Evolutionary conservation across 306 rosid species (phyloP).

Genomic region (Fragaria nilgerrensis): DNA sequence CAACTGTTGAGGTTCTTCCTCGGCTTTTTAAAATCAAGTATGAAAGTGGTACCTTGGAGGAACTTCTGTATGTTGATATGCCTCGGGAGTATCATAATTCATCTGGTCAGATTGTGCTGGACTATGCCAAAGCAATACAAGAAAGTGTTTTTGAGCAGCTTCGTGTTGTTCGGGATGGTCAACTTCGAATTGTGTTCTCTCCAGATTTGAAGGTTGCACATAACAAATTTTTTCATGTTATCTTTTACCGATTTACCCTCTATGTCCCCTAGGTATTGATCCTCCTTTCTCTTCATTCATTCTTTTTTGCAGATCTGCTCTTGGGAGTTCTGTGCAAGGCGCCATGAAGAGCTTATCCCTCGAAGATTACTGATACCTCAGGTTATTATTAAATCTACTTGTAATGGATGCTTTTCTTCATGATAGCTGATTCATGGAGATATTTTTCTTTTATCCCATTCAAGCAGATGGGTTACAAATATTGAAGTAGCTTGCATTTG

Average conservation of each 20-base stretch:
- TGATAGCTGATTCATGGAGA: conserved; percentile 8
- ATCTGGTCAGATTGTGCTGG: conserved; percentile 93
- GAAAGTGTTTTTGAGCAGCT: conserved; percentile 99
- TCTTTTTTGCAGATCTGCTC: conserved; percentile 72
- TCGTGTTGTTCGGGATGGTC: conserved; percentile 99
- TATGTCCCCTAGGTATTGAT: conserved; percentile 10
- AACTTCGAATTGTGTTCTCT: conserved; percentile 91
- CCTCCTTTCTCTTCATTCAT: conserved; percentile 17
- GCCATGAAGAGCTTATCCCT: conserved; percentile 97
- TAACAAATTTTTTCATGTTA: conserved; percentile 3
- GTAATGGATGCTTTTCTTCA: conserved; percentile 13
- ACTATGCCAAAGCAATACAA: conserved; percentile 95
- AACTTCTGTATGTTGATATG: conserved; percentile 96
- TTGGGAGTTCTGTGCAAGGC: conserved; percentile 99
- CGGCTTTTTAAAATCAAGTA: conserved; percentile 94
- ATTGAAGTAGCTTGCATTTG: not conserved
- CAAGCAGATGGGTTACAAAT: not conserved
- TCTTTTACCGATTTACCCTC: not conserved
- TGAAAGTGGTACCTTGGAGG: conserved; percentile 98
- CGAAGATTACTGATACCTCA: conserved; percentile 92
- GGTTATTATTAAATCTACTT: conserved; percentile 48
- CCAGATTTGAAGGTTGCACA: conserved; percentile 79
- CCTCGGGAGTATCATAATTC: conserved; percentile 95
- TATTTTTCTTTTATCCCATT: not conserved
- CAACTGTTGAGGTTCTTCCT: conserved; percentile 95